Base-by-base conservation (phyloP, 352 stramenopile species). In the Blastocystis sp. region DNA sequence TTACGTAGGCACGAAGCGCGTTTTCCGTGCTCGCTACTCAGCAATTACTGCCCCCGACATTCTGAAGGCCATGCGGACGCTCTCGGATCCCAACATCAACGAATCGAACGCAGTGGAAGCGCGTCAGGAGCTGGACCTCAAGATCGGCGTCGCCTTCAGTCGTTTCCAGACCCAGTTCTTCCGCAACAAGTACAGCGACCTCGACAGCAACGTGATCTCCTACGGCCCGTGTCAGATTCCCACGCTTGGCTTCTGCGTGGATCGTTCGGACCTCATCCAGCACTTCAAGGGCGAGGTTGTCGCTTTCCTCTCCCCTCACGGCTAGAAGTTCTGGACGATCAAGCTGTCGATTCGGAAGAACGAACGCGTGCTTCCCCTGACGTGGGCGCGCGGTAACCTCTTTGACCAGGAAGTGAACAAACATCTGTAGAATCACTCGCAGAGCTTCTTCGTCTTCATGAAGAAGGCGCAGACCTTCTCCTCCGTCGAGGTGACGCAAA, bases 141-240 rank as follows among this genome's bases (percentile, higher is more conserved):
- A 94, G 69, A 89, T 96, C 7, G 92, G 92, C 56, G 91, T 95
- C 9, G 90, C 92, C 29, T 95, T 95, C 87, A 93, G 90, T 0
- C 88, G 92, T 51, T 95, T 93, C 72, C 92, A 94, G 86, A 95
- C 92, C 7, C 79, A 89, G n/a, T 95, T 91, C 87, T 95, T 95
- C 87, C 92, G 95, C 75, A 91, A 92, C 64, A 89, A 89, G 46
- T 95, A 95, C 84, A 91, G 91, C 46, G 91, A 95, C 88, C 87
- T 94, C 54, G 91, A 94, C 84, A 92, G 89, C 78, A 88, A 89
- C 9, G 88, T 95, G 0, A 78, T 95, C 9, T 92, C 88, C 8
- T 96, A 95, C 87, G 92, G 92, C 21, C 92, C 92, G 24, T 96
- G 92, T 87, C 92, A 94, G 86, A 95, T 91, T 11, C 92, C 91